Conservation (phyloP, 306 rosid genomes). For the Calophaca sinica region DNA sequence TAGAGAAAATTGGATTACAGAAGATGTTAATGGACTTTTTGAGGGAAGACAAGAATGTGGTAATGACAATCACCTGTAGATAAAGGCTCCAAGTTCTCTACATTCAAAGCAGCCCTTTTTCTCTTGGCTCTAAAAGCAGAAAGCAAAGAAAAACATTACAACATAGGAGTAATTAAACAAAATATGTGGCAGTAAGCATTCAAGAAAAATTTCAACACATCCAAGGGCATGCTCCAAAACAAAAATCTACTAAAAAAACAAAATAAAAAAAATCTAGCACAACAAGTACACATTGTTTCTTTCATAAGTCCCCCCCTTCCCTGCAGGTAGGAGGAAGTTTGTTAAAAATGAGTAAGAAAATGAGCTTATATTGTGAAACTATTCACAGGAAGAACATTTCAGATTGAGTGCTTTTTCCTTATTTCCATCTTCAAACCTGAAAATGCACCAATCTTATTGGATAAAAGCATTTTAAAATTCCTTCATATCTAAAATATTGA, state of each 20-base stretch:
- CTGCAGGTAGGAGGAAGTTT: background rate
- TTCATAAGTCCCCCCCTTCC: background rate
- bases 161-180: slow-evolving; percentile 26
- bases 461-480: slow-evolving; percentile 5
- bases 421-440: slow-evolving; percentile 23
- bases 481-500: background rate
- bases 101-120: slow-evolving; percentile 57
- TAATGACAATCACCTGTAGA: slow-evolving; percentile 49
- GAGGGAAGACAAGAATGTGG: background rate
- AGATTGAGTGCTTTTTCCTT: background rate
- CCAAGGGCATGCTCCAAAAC: slow-evolving; percentile 1
- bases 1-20: slow-evolving; percentile 28
- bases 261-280: background rate
- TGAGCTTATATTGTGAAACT: background rate
- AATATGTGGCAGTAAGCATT: slow-evolving; percentile 34
- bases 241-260: background rate
- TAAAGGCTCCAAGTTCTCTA: slow-evolving; percentile 50
- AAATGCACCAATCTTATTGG: background rate
- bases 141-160: slow-evolving; percentile 35
- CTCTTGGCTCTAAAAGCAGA: slow-evolving; percentile 62
- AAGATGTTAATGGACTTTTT: slow-evolving; percentile 9
- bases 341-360: background rate
- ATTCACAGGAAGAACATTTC: background rate
- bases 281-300: background rate
- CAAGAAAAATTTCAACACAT: slow-evolving; percentile 35